Conservation (phyloP, 2,329 filamentous ascomycete genomes). For the Sclerotiophoma versabilis region DNA sequence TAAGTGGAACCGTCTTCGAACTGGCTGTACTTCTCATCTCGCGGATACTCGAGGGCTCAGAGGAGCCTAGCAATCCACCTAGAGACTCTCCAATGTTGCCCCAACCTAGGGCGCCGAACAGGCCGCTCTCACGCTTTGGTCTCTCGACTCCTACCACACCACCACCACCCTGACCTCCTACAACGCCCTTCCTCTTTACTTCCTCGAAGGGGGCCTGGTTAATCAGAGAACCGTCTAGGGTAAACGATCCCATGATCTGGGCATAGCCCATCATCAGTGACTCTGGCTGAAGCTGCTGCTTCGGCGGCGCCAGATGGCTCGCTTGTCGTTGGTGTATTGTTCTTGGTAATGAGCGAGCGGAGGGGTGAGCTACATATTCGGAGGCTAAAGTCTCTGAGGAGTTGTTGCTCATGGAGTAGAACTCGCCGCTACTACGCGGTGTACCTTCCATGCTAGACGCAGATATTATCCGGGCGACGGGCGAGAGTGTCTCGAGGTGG, state of each 20-base stretch:
- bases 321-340: conserved; percentile 38
- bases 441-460: conserved; percentile 78
- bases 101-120: conserved; percentile 88
- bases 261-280: conserved; percentile 98
- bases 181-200: conserved; percentile 91
- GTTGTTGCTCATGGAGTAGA: conserved; percentile 93
- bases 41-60: conserved; percentile 90
- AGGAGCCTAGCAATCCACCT: conserved; percentile 83
- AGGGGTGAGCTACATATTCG: conserved; percentile 70
- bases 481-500: conserved; percentile 62
- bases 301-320: conserved; percentile 44
- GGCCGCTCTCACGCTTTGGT: conserved; percentile 75
- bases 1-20: conserved; percentile 83
- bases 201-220: conserved; percentile 92
- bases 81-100: conserved; percentile 86
- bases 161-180: conserved; percentile 81
- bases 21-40: conserved; percentile 91
- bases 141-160: conserved; percentile 84
- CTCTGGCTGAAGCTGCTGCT: conserved; percentile 64
- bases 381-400: conserved; percentile 93
- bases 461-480: conserved; percentile 74
- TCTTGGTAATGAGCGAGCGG: conserved; percentile 57
- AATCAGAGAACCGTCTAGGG: conserved; percentile 87
- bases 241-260: conserved; percentile 91
- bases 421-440: conserved; percentile 89